A percentile compares a stretch with the other conserved stretches of the same genome.
Evolutionary conservation across 306 rosid genomes (phyloP).

Genomic region (Vigna trinervia): DNA sequence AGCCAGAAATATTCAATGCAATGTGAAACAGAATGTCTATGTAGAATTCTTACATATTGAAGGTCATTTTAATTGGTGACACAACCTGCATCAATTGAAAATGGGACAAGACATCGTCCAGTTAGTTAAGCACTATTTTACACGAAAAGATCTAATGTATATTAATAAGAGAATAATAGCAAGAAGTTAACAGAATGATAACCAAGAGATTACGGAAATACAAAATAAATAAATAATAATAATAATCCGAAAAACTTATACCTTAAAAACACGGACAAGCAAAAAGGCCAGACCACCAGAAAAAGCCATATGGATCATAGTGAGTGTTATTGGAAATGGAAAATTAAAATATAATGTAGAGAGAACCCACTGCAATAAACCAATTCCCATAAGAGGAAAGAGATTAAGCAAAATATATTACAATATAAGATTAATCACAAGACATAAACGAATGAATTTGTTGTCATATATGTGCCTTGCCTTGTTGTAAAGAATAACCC

Average conservation of each 20-base stretch:
- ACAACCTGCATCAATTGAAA: slow-evolving; percentile 79
- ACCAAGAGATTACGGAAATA: not conserved
- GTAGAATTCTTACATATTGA: slow-evolving; percentile 77
- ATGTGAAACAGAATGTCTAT: slow-evolving; percentile 34
- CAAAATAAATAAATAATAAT: not conserved
- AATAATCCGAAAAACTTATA: slow-evolving; percentile 36
- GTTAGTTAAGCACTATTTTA: slow-evolving; percentile 31
- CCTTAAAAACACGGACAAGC: slow-evolving; percentile 67
- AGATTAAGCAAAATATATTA: slow-evolving; percentile 27
- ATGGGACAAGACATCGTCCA: not conserved
- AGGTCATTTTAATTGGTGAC: slow-evolving; percentile 93
- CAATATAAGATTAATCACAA: slow-evolving; percentile 9
- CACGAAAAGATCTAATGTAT: slow-evolving; percentile 32
- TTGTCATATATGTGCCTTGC: slow-evolving; percentile 23
- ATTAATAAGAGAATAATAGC: slow-evolving; percentile 17
- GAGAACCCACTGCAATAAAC: slow-evolving; percentile 64
- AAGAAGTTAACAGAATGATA: slow-evolving; percentile 35
- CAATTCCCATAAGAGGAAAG: slow-evolving; percentile 29
- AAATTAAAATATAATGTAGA: slow-evolving; percentile 64
- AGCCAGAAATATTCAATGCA: slow-evolving; percentile 34
- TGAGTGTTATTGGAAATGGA: slow-evolving; percentile 69
- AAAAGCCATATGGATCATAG: slow-evolving; percentile 75
- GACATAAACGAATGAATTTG: slow-evolving; percentile 6
- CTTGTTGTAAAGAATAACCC: slow-evolving; percentile 60
- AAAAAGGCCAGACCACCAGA: slow-evolving; percentile 61